Base-by-base conservation (phyloP, 306 rosid genomes). In the Sesbania bispinosa region DNA sequence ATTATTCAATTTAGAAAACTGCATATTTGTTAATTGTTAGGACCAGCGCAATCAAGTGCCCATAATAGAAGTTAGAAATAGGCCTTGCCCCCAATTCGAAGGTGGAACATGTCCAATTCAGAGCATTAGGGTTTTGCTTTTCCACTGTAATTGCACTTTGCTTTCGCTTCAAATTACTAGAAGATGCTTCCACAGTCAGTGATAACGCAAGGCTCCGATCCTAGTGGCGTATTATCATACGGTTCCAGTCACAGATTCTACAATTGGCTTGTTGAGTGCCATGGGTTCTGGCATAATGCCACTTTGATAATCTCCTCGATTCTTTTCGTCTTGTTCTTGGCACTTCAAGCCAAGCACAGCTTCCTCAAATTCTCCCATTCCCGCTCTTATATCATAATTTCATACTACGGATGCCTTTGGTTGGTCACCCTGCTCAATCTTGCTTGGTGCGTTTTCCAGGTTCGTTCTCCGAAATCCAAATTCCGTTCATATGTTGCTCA, bases 391-490 rank as follows among this genome's bases (percentile, higher is more conserved):
- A 71, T 82, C 50, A 82, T 82, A 0, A 74, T 70, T 20, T 78
- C 86, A 0, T 82, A 82, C 51, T 82, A 82, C 36, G 71, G 35
- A 0, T 74, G 46, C 59, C 83, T 82, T 35, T 82, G 86, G 86
- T 73, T 82, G 20, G 86, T 80, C 24, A 82, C 73, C 76, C 20
- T 79, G 24, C 86, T 82, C 46, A 82, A 82, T 71, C 83, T 79
- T 51, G 57, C 81, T 59, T 94, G 98, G 98, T 90, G 94, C 84
- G 48, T 63, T 36, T 77, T 85, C n/a, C 98, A 94, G 98, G 98
- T 94, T 1, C 20, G 15, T 47, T n/a, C 13, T 35, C 38, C 7
- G 9, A 5, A 32, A n/a, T n/a, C n/a, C n/a, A n/a, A n/a, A n/a
- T n/a, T n/a, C n/a, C n/a, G n/a, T n/a, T n/a, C n/a, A n/a, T n/a